Base-by-base conservation (phyloP, 2,329 filamentous ascomycete genomes). In the Xylaria hypoxylon region DNA sequence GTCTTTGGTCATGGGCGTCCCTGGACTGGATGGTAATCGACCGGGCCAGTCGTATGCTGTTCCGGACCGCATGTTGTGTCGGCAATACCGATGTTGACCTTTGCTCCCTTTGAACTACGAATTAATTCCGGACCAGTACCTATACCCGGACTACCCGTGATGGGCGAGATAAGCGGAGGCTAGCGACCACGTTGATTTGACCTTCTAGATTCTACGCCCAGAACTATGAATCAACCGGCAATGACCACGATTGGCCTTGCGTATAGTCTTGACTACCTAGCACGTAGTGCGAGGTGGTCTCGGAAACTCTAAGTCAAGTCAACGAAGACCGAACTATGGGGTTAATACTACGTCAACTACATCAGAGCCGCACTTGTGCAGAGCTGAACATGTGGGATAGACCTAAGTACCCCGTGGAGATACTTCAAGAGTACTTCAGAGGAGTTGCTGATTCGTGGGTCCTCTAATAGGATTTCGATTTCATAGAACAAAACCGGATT, bases 331-430 rank as follows among this genome's bases (percentile, higher is more conserved):
- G 47, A 38, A 31, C 15, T 35, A 22, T 15, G 44, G 55, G 26
- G 51, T 38, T 33, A 57, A 47, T 47, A 19, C 40, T 53, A 64
- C 31, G 15, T 38, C n/a, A 59, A 26, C 7, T 47, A 45, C 22
- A 24, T 13, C 33, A 44, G 44, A 28, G 35, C 28, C 38, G 8
- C 17, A 28, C 17, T 3, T 19, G 45, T 42, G 26, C 33, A 42
- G 24, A 31, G 17, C 7, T 52, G 19, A 19, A 26, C 33, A 45
- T 52, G 35, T 24, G 38, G 19, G 19, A 45, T 61, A 53, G 52
- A 42, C 52, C 44, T 19, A 24, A 13, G 31, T 19, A 5, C n/a
- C 40, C 28, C 10, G 38, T 47, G 17, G 53, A 47, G 45, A 44
- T 52, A 45, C 38, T 35, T 24, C 26, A 22, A 52, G 57, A 35